Conservation (phyloP, 2,329 filamentous ascomycete species). For the Didymellaceae sp. region DNA sequence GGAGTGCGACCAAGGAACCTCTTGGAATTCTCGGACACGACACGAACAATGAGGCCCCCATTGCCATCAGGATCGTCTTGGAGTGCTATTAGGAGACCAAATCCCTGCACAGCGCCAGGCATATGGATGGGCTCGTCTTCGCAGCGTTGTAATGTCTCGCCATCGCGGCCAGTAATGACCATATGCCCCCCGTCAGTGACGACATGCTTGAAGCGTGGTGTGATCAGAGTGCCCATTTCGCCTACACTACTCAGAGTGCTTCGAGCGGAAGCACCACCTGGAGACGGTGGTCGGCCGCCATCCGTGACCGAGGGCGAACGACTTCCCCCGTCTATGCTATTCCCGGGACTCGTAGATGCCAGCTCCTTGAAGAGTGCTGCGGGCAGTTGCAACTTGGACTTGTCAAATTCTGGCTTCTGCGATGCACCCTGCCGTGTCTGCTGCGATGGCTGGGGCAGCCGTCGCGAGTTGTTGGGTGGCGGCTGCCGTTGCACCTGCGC, state of each 20-base stretch:
- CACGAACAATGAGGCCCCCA: conserved; percentile 69
- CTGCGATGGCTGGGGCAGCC: conserved; percentile 13
- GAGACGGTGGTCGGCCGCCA: conserved; percentile 31
- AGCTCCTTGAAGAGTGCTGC: conserved; percentile 47
- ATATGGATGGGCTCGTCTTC: conserved; percentile 93
- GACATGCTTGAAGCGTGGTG: conserved; percentile 79
- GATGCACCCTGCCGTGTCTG: conserved; percentile 6
- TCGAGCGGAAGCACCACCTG: conserved; percentile 37
- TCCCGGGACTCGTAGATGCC: conserved; percentile 33
- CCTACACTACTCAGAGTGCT: conserved; percentile 48
- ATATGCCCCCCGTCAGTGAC: conserved; percentile 79
- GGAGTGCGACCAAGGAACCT: conserved; percentile 79
- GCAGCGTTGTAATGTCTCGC: conserved; percentile 74
- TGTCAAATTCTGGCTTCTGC: not conserved
- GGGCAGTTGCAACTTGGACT: conserved; percentile 29
- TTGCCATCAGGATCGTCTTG: conserved; percentile 69
- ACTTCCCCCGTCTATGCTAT: conserved; percentile 29
- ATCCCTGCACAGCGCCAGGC: conserved; percentile 80
- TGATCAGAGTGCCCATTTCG: conserved; percentile 62
- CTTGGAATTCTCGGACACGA: conserved; percentile 82
- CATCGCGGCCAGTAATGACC: conserved; percentile 80
- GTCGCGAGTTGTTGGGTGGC: not conserved
- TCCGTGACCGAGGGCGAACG: conserved; percentile 29
- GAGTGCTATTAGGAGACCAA: conserved; percentile 77
- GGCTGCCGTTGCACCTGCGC: conserved; percentile 10